Base-by-base conservation (phyloP, 2,329 filamentous ascomycete genomes). In the Xylariaceae sp. region DNA sequence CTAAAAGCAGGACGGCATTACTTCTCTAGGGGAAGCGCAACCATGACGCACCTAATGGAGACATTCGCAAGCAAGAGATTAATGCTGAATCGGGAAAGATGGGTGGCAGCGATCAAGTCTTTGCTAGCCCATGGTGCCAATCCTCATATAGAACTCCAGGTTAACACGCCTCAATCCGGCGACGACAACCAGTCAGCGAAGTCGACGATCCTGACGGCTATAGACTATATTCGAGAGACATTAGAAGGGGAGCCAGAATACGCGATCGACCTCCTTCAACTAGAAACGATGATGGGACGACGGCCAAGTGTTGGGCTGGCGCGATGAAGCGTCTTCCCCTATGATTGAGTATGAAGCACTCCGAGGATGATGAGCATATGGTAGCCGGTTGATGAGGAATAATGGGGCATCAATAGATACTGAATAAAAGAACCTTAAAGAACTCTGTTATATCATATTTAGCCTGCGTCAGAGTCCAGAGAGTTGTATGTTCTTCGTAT, bases 181-280 rank as follows among this genome's bases (percentile, higher is more conserved):
- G 69, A 71, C 16, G 64, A 65, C 47, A 62, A 56, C 11, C 56
- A 59, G 6, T 58, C 60, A 28, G 60, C 61, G 12, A 69, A 65
- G 23, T 67, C 65, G 14, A 57, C 58, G 16, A 67, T 64, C 1
- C 41, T 67, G 26, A 63, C 62, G 1, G 70, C 70, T 3, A 63
- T 72, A 2, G 69, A 71, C 36, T 59, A 70, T 17, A 69, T 72
- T 21, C 65, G 67, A 3, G 69, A 71, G 21, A 72, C 66, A 2
- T 52, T 72, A 3, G 70, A 70, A 41, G 70, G 70, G 11, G 70
- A 71, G 46, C 70, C 70, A 26, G 70, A 72, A 43, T 72, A 70
- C 31, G 70, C 70, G 4, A 41, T 71, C 24, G 69, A 72, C 39
- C 47, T 72, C 4, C 57, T 69, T 16, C 65, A 71, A 55, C 56